Percentiles rank a stretch among this genome's conserved stretches.
phyloP scores from a whole-genome alignment of 495 filamentous ascomycete genomes.

The Parathielavia appendiculata region DNA sequence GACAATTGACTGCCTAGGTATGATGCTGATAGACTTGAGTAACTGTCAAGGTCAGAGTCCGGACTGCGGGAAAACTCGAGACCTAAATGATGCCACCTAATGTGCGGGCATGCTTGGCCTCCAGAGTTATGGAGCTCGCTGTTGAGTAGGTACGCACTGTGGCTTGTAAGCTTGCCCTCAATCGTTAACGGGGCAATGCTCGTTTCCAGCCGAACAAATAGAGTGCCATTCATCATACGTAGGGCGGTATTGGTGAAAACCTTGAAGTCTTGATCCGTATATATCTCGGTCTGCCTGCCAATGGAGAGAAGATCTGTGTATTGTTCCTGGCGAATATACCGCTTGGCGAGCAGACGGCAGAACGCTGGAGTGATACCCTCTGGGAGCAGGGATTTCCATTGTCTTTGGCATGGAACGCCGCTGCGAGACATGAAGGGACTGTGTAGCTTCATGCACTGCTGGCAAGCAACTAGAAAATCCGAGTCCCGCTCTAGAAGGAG shows the following conservation, averaged over 20 bases:
- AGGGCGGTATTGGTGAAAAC: neutral
- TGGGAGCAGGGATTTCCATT: neutral
- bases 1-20: too few relatives aligned
- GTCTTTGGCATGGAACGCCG: neutral
- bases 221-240: neutral
- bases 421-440: neutral
- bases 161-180: neutral
- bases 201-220: neutral
- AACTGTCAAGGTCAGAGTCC: too few relatives aligned
- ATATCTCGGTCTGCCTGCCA: neutral
- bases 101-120: neutral
- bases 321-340: neutral
- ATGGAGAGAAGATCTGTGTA: neutral
- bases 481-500: constrained; percentile 4
- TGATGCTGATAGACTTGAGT: too few relatives aligned
- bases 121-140: neutral
- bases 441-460: constrained; percentile 5
- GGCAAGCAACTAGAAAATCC: constrained; percentile 6
- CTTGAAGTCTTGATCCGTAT: neutral
- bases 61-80: neutral
- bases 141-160: neutral
- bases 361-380: neutral
- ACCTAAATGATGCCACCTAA: neutral
- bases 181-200: neutral
- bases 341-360: neutral